A percentile compares a stretch with the other conserved stretches of the same genome.
phyloP scores from a whole-genome alignment of 164 flowering plant genomes.

The Piper longum region DNA sequence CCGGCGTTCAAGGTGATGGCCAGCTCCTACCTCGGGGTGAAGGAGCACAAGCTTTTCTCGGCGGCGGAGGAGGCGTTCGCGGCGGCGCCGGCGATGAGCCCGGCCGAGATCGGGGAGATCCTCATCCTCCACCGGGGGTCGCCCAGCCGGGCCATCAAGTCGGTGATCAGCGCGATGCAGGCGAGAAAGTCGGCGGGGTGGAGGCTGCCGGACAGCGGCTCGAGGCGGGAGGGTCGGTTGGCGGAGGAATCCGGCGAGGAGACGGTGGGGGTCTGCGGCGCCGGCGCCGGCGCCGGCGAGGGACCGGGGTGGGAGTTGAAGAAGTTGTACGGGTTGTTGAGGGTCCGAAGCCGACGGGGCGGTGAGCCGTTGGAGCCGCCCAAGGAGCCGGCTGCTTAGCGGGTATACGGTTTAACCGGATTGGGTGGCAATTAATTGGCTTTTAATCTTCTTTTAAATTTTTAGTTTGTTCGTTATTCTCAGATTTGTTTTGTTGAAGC shows the following conservation, averaged over 20 bases:
- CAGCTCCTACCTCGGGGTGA: conserved; percentile 53
- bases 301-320: conserved; percentile 33
- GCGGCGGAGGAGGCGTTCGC: conserved; percentile 70
- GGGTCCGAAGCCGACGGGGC: conserved; percentile 4
- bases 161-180: conserved; percentile 57
- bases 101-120: conserved; percentile 75
- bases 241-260: background rate
- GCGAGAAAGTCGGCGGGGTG: conserved; percentile 5
- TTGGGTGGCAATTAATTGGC: background rate
- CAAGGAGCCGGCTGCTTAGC: background rate
- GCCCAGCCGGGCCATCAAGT: conserved; percentile 66
- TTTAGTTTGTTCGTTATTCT: too few relatives aligned
- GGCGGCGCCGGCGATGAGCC: conserved; percentile 42
- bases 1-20: conserved; percentile 55
- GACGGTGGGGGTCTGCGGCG: background rate
- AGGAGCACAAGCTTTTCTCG: conserved; percentile 74
- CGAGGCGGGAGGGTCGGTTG: conserved; percentile 9
- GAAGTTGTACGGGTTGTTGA: conserved; percentile 49
- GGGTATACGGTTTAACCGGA: background rate
- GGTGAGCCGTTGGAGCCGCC: conserved; percentile 2
- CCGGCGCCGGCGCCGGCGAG: background rate
- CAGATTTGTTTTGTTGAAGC: background rate
- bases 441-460: too few relatives aligned
- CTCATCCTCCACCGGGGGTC: conserved; percentile 64
- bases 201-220: conserved; percentile 13